Evolutionary conservation across 139 green algal genomes (phyloP), one percentile per base, ranked within the genome.

Genomic region (Micromonas pusilla): DNA sequence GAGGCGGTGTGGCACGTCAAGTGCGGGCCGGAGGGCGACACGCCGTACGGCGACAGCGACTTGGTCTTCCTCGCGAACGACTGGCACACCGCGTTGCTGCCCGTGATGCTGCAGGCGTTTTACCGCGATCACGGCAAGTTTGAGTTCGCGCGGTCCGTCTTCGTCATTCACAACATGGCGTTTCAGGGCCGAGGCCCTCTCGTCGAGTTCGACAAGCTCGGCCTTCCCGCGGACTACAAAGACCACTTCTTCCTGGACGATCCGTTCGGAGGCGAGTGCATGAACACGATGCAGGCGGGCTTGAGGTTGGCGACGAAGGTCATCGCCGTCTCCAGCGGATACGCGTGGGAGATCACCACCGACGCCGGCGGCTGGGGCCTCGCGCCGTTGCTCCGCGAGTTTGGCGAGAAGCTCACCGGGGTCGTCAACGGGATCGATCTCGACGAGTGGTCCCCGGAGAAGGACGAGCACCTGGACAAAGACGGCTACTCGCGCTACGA

Each of bases 371-470:
- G 95, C 30, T 98, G 93, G 93, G 95, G 95, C 6, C 86, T 99
- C 79, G 88, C 98, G 81, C 73, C 72, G 0, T 81, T 95, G 4
- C 78, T 98, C 53, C 84, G 89, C 52, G 89, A 96, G 30, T 36
- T 81, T 13, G 80, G 90, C 67, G 86, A 86, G 72, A 98, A 98
- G 88, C 86, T 99, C 53, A 57, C 73, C 4, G 93, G 93, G 73
- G 94, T 97, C 62, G 92, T 98, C 2, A 99, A 99, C 73, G 95
- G 95, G 81, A 97, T 99, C 37, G 95, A 99, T 86, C 81, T 85
- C 76, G 38, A 76, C 3, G 90, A 95, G 78, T 97, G 93, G 93
- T 83, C 82, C 81, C 93, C 93, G 13, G 73, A 78, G 9, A 30
- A 26, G 0, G 93, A 97, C 83, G 37, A 67, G 23, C 83, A 90